Conservation (phyloP, 176 grass and related monocot species). For the Dactylis glomerata region DNA sequence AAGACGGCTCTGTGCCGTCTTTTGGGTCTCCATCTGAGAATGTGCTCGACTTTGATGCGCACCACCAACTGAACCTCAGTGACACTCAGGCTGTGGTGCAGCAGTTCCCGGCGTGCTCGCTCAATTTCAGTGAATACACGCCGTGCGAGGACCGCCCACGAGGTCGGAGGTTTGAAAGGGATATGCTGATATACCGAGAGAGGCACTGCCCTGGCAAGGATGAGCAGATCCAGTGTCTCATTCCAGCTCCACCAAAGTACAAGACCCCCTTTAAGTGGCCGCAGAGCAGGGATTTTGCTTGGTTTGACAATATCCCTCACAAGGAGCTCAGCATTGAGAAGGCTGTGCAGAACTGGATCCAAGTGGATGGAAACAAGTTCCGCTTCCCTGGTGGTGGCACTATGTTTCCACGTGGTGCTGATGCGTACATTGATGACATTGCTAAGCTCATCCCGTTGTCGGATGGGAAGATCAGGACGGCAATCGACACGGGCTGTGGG, state of each 20-base stretch:
- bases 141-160: conserved; percentile 77
- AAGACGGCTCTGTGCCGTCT: conserved; percentile 24
- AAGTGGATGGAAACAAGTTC: conserved; percentile 76
- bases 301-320: conserved; percentile 94
- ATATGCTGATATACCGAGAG: conserved; percentile 83
- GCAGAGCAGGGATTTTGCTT: conserved; percentile 73
- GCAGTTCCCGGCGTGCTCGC: conserved; percentile 52
- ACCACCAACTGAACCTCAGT: conserved; percentile 59
- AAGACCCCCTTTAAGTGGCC: conserved; percentile 57
- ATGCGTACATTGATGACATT: conserved; percentile 89
- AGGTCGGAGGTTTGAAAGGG: conserved; percentile 58
- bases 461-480: conserved; percentile 83
- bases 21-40: conserved; percentile 25
- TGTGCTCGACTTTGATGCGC: conserved; percentile 67
- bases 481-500: conserved; percentile 84
- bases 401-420: conserved; percentile 76
- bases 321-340: conserved; percentile 99
- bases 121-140: conserved; percentile 92
- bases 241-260: conserved; percentile 68
- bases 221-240: conserved; percentile 71
- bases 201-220: conserved; percentile 75
- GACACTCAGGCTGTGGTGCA: conserved; percentile 18
- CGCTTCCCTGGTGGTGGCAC: conserved; percentile 92
- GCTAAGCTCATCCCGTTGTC: conserved; percentile 65
- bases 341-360: conserved; percentile 96